Percentiles rank a stretch among this genome's conserved stretches.
Conservation (phyloP, 352 stramenopile species). For the Phytophthora tentaculata region DNA sequence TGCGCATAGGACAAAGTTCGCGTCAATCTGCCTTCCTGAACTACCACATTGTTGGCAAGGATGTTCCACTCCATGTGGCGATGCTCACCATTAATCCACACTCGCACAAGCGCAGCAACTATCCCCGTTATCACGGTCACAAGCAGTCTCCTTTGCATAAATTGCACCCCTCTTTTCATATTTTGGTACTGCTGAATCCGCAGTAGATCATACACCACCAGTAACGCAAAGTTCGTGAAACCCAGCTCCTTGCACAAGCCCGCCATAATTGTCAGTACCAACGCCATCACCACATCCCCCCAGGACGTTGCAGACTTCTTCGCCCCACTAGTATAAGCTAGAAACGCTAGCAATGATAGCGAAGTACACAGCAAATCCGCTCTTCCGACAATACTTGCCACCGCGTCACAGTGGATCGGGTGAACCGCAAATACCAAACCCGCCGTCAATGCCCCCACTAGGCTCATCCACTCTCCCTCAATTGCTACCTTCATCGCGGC, state of each 20-base stretch:
- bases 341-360: slow-evolving; percentile 69
- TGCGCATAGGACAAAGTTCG: slow-evolving; percentile 84
- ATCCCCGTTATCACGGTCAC: slow-evolving; percentile 30
- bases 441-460: slow-evolving; percentile 28
- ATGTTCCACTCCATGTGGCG: slow-evolving; percentile 81
- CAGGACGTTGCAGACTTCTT: slow-evolving; percentile 27
- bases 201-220: slow-evolving; percentile 71
- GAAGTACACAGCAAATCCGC: slow-evolving; percentile 88
- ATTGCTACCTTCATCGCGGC: not conserved
- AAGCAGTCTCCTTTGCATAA: slow-evolving; percentile 16
- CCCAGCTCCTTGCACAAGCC: slow-evolving; percentile 91
- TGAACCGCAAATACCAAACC: slow-evolving; percentile 92
- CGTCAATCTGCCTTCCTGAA: slow-evolving; percentile 42
- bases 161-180: not conserved
- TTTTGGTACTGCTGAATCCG: slow-evolving; percentile 1
- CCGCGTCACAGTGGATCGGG: slow-evolving; percentile 90
- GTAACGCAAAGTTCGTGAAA: slow-evolving; percentile 83
- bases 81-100: slow-evolving; percentile 77
- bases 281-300: slow-evolving; percentile 13
- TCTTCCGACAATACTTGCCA: slow-evolving; percentile 91
- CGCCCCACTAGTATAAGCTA: slow-evolving; percentile 51
- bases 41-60: slow-evolving; percentile 88
- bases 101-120: slow-evolving; percentile 33
- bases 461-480: not conserved
- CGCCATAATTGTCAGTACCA: slow-evolving; percentile 41